These are phyloP conservation scores for Polytrichum formosum DNA, from an alignment of 225 moss, liverwort and hornwort species.

Conservation along the genomic window DNA sequence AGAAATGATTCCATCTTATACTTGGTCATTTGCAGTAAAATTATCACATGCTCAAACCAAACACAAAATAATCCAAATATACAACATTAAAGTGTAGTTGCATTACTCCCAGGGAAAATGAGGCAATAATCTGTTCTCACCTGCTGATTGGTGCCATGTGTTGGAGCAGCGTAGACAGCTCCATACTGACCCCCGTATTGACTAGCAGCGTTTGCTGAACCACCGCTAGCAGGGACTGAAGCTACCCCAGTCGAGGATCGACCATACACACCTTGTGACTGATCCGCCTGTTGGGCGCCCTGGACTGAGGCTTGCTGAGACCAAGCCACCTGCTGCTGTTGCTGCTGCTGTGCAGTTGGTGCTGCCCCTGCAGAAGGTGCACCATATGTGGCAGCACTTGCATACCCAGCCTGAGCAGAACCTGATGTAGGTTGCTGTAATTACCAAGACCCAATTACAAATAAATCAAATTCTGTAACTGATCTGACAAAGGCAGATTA, in stretches of 20 bases:
- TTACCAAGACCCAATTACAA: not conserved
- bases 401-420: slow-evolving; percentile 67
- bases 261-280: slow-evolving; percentile 82
- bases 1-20: not conserved
- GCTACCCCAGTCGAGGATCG: slow-evolving; percentile 79
- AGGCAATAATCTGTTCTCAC: slow-evolving; percentile 25
- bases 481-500: not conserved
- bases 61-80: too few relatives aligned
- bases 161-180: slow-evolving; percentile 76
- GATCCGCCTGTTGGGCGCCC: slow-evolving; percentile 81
- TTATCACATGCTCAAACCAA: too few relatives aligned
- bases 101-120: too few relatives aligned
- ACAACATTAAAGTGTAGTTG: too few relatives aligned
- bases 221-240: slow-evolving; percentile 82
- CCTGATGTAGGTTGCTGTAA: slow-evolving; percentile 65
- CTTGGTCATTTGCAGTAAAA: too few relatives aligned
- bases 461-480: not conserved
- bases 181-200: slow-evolving; percentile 97
- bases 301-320: slow-evolving; percentile 90
- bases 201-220: slow-evolving; percentile 71
- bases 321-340: slow-evolving; percentile 85
- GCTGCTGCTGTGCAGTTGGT: slow-evolving; percentile 68
- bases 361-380: slow-evolving; percentile 62
- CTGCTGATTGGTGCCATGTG: slow-evolving; percentile 78
- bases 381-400: slow-evolving; percentile 69